Base-by-base conservation (phyloP, 805 yeast species). In the Candida ascalaphidarum region DNA sequence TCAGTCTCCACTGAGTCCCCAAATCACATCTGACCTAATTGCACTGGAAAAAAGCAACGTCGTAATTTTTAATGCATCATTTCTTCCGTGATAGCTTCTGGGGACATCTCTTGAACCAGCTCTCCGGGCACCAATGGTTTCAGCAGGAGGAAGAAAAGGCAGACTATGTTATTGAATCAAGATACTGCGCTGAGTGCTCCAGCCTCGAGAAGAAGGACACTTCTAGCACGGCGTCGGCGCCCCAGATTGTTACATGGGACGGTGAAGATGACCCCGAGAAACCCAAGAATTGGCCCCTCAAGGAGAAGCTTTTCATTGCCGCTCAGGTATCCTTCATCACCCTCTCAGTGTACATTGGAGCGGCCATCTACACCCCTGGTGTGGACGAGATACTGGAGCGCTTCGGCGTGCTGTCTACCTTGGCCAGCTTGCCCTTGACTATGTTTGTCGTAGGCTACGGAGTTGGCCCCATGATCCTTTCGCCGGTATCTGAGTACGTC, bases 391-490 rank as follows among this genome's bases (percentile, higher is more conserved):
- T 76, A 15, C 59, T 55, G 48, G 48, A 50, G 16, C 67, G 71
- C 24, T 71, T 72, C 39, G 36, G 50, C n/a, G 61, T 68, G 4
- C 52, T 66, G 11, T 49, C 49, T 17, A 65, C 61, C 5, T 58
- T 59, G 4, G 73, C 74, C 0, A 52, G 65, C 1, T 51, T 77
- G 21, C 74, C 77, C 3, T 54, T 77, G 39, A 53, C 77, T 1
- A 36, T 73, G 21, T 77, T 67, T 36, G 75, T 75, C 6, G 39
- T 74, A 16, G 82, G 81, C 7, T 74, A 76, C 41, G 81, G 77
- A 28, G 27, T 73, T 12, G 80, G 80, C 1, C 80, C 80, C 2
- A 55, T 74, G 56, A 36, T 73, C 2, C 68, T 73, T 29, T 66
- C 78, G 0, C 81, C 82, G 3, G 38, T 76, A 34, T 66, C 77